Percentiles rank a stretch among this genome's conserved stretches.
Conservation (phyloP, 345 rosid species). For the Dipteronia dyeriana region DNA sequence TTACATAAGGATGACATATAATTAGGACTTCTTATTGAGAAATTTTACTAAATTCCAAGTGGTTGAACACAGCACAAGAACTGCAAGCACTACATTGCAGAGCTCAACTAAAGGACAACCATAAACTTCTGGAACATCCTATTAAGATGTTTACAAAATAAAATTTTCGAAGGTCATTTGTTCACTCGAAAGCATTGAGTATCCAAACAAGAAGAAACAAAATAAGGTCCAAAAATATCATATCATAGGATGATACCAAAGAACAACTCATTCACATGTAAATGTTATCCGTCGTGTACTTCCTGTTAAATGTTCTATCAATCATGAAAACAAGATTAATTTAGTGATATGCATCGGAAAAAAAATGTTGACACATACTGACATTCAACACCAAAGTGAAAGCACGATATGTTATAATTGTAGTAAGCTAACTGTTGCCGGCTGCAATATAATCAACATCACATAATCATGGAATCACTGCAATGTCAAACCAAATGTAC, state of each 20-base stretch:
- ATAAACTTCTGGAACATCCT: not conserved
- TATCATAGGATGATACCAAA: not conserved
- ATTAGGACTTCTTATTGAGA: not conserved
- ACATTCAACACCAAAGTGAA: not conserved
- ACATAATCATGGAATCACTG: not conserved
- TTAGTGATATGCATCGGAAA: not conserved
- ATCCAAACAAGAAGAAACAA: not conserved
- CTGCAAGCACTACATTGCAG: not conserved
- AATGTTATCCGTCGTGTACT: not conserved
- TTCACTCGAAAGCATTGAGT: not conserved
- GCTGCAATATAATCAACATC: not conserved
- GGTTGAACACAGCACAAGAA: not conserved
- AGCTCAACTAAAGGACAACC: not conserved
- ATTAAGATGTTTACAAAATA: not conserved
- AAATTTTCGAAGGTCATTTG: no score
- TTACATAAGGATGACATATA: not conserved
- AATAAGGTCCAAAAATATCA: not conserved
- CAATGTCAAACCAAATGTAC: not conserved
- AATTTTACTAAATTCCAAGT: not conserved
- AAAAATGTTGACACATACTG: not conserved
- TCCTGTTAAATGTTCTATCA: not conserved
- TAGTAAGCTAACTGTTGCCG: no score
- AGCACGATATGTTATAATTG: no score
- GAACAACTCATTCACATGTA: not conserved
- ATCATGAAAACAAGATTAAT: not conserved